Evolutionary conservation across 495 filamentous ascomycete genomes (phyloP), one percentile per base, ranked within the genome.

Genomic region (Tuber borchii): DNA sequence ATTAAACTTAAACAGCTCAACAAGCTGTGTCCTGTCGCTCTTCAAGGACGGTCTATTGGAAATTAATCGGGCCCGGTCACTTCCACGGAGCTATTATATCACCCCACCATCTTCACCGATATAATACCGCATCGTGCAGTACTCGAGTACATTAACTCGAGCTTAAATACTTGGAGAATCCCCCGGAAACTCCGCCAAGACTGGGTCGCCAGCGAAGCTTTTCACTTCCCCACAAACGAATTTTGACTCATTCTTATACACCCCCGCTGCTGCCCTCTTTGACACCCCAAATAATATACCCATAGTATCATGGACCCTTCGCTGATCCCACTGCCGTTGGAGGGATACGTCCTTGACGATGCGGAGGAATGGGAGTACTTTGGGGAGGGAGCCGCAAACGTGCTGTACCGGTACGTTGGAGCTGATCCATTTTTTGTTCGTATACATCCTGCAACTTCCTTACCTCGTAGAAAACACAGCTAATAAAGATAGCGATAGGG

Each of bases 321-420:
- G 56, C 56, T 37, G 42, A 71, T 79, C 51, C 78, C 81, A 22
- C 81, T 77, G 45, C 81, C 81, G 20, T 72, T 81, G 19, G 43
- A 74, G 12, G 74, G 75, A 71, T 78, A 73, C 39, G 71, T 75
- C 45, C 78, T 83, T 19, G 79, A 83, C 43, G 78, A 80, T 43
- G 74, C 81, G 16, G 75, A 74, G 56, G 78, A 82, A 5, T 83
- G 81, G 81, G 75, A 79, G 42, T 83, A 83, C 78, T 82, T 83
- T 48, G 56, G 71, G 39, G 90, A 91, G 81, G 90, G 90, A n/a
- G 89, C 88, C 69, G 88, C 89, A 71, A 91, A 91, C 81, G 85
- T 90, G 79, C 87, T 91, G 78, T 91, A 89, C 81, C 86, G 87
- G 45, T 88, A 90, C 75, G 73, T 79, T 51, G 80, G 80, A 72